phyloP scores from a whole-genome alignment of 2,329 filamentous ascomycete genomes.

The Madurella fahalii region DNA sequence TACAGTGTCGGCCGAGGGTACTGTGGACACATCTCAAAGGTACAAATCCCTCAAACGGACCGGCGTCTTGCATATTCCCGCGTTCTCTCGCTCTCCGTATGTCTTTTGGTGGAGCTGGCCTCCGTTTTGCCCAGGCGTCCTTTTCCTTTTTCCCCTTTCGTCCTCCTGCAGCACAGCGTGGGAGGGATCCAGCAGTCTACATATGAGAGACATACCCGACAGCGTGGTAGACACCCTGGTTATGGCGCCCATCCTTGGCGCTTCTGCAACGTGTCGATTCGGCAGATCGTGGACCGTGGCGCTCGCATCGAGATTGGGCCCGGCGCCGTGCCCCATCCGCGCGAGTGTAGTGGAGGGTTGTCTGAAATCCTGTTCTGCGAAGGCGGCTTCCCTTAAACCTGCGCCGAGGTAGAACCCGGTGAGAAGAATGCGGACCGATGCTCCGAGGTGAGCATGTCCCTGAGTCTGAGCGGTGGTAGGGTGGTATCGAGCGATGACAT shows the following conservation, averaged over 20 bases:
- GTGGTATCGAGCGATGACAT: too few species aligned
- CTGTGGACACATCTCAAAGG: too few species aligned
- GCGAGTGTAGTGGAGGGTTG: too few species aligned
- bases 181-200: background rate
- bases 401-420: too few species aligned
- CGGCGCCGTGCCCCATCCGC: too few species aligned
- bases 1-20: too few species aligned
- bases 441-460: too few species aligned
- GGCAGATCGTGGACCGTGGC: background rate
- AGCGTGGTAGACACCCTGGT: background rate
- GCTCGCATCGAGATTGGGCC: too few species aligned
- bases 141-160: conserved; percentile 7
- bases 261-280: background rate
- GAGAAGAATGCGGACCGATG: too few species aligned
- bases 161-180: conserved; percentile 7
- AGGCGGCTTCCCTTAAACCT: too few species aligned
- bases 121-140: conserved; percentile 8
- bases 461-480: too few species aligned
- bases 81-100: background rate
- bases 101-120: background rate
- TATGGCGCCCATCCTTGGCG: conserved; percentile 1
- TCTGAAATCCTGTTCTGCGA: too few species aligned
- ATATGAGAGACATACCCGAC: background rate
- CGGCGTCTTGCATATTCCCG: background rate
- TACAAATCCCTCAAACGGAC: conserved; percentile 5